phyloP scores from a whole-genome alignment of 257 asterid species.

The Nicotiana otophora region DNA sequence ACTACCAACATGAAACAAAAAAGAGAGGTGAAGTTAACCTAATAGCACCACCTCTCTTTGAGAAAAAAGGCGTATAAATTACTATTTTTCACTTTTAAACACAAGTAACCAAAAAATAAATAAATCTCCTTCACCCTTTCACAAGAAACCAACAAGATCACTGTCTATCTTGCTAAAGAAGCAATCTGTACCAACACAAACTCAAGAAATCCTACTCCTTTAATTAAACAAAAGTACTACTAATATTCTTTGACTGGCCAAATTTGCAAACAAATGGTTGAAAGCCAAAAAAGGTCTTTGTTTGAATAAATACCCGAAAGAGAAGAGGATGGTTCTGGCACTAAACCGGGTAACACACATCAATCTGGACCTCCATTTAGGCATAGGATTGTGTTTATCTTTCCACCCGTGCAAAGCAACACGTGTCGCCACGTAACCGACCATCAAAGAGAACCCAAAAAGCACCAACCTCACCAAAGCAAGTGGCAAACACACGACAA shows the following conservation, averaged over 20 bases:
- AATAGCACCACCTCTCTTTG: neutral
- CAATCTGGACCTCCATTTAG: conserved; percentile 73
- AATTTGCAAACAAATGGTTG: neutral
- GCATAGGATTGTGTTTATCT: conserved; percentile 77
- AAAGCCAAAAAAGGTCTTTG: neutral
- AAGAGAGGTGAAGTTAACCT: neutral
- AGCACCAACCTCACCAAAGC: conserved; percentile 56
- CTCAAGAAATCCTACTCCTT: neutral
- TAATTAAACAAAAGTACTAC: neutral
- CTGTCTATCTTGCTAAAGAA: neutral
- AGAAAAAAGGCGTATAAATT: neutral
- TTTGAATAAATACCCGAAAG: conserved; percentile 59
- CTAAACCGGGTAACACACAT: conserved; percentile 85
- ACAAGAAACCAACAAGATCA: neutral
- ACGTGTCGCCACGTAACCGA: conserved; percentile 62
- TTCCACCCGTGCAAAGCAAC: conserved; percentile 76
- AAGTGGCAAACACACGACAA: conserved; percentile 64
- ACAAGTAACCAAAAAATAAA: neutral
- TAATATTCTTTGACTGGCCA: neutral
- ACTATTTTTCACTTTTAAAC: neutral
- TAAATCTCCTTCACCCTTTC: neutral
- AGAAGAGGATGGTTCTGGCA: conserved; percentile 73
- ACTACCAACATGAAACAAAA: neutral
- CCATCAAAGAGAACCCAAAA: conserved; percentile 52
- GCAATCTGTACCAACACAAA: neutral